Evolutionary conservation across 805 yeast species (phyloP), one percentile per base, ranked within the genome.

Genomic region (Myxozyma udenii): DNA sequence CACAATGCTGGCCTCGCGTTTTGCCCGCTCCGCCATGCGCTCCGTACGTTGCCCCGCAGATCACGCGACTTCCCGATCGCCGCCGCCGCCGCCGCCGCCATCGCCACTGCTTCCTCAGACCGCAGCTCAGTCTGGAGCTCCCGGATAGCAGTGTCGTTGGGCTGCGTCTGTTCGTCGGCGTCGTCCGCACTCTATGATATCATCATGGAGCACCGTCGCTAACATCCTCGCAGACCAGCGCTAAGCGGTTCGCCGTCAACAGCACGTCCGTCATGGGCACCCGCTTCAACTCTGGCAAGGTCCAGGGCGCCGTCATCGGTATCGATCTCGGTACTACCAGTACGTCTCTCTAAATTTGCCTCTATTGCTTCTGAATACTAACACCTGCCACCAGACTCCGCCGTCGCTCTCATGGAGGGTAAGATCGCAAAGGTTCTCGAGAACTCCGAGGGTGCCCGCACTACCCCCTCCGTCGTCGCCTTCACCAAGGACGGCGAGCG

Each of bases 391-490:
- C 18, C 41, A 55, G 60, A 87, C 75, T 86, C 95, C 30, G 95
- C 95, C 50, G 95, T 86, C 38, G 95, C 95, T 48, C 72, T 85
- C 48, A 80, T 87, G 82, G 90, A 85, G 51, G 60, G 88, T 58
- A 78, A 81, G 68, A 69, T 75, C 54, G 91, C 95, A 53, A 80
- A 79, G 71, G 87, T 86, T 57, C 74, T 86, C 55, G 95, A 87
- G 72, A 85, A 86, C 75, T 70, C 80, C 55, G 87, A 83, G 71
- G 90, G 90, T 69, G 75, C 79, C 44, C 77, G 88, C 64, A 83
- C 95, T 49, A 88, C 96, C 19, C 96, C 97, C 28, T 90, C 97
- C 32, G 87, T 89, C 40, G 96, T 89, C 54, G 96, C 96, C 48
- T 89, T 89, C 80, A 85, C 93, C 61, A 83, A 84, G 70, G 93